Base-by-base conservation (phyloP, 2,329 filamentous ascomycete genomes). In the Proliferodiscus dingleyae region DNA sequence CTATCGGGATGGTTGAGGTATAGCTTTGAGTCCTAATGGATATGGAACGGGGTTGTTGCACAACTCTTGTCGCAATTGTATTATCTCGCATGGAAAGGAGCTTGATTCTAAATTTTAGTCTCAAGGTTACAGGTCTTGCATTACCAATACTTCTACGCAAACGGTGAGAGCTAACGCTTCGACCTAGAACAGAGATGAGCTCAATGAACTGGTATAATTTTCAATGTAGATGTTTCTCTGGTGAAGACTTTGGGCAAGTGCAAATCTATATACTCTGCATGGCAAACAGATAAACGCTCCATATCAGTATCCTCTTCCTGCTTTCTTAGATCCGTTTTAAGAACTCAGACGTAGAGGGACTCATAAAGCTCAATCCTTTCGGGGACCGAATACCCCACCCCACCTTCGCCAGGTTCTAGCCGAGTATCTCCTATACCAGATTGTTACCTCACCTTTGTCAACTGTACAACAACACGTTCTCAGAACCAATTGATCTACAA, bases 1-100 rank as follows among this genome's bases (percentile, higher is more conserved):
- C 80, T 87, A 19, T 83, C 84, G 16, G 84, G 85, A 64, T 88
- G 84, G 82, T 66, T 88, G 64, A 75, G 82, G 58, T 87, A 87
- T 69, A 85, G 73, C 50, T 82, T 83, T 65, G 77, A 81, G 43
- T 62, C 60, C 29, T 63, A 62, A 44, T 63, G 43, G 55, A 41
- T 32, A 19, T 24, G 22, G 18, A 37, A 22, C 9, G 42, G 16
- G 5, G 13, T 22, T 39, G 15, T 29, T 6, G 8, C 18, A 41
- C 8, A 21, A 29, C 11, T 8, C 16, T 28, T 45, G 24, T 30
- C 26, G 41, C 34, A 37, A 24, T 43, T 58, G 55, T 56, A 58
- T 53, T 41, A 54, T 50, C 43, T 53, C 51, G 37, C 30, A 29
- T 30, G 40, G 19, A 22, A 33, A 18, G 19, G 16, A 18, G 42